These are phyloP conservation scores for Delitschia confertaspora DNA, from an alignment of 495 filamentous ascomycete species.

Conservation along the genomic window DNA sequence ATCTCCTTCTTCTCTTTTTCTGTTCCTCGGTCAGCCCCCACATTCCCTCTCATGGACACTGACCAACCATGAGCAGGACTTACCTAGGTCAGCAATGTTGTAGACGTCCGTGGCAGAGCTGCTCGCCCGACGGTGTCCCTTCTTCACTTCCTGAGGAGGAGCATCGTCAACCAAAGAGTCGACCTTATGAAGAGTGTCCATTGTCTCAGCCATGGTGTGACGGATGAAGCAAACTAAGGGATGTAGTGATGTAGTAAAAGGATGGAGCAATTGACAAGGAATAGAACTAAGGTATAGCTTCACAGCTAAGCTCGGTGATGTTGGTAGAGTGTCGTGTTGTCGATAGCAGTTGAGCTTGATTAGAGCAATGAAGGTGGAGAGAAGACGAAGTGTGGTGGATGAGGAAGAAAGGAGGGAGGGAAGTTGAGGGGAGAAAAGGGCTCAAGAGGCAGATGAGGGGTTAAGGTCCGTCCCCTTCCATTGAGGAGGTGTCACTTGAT, in stretches of 20 bases:
- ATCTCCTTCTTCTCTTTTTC: conserved; percentile 67
- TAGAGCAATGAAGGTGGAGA: too few relatives aligned
- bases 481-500: conserved; percentile 23
- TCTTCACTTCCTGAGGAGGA: conserved; percentile 56
- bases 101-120: conserved; percentile 59
- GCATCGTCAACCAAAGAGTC: conserved; percentile 78
- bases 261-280: too few relatives aligned
- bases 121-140: conserved; percentile 54
- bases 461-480: conserved; percentile 6
- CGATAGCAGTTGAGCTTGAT: too few relatives aligned
- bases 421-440: conserved; percentile 4
- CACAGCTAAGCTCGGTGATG: too few relatives aligned
- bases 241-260: not conserved
- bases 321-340: too few relatives aligned
- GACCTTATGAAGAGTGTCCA: conserved; percentile 59
- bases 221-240: not conserved
- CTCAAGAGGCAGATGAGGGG: conserved; percentile 23
- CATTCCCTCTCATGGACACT: conserved; percentile 4
- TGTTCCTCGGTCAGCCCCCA: conserved; percentile 36
- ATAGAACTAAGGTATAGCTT: too few relatives aligned
- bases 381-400: too few relatives aligned
- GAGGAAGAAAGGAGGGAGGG: conserved; percentile 16
- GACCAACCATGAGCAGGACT: conserved; percentile 27
- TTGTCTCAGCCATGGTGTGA: conserved; percentile 47
- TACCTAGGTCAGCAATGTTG: conserved; percentile 83